These are phyloP conservation scores for Crucibulum laeve DNA, from an alignment of 768 basidiomycete species.

Conservation along the genomic window DNA sequence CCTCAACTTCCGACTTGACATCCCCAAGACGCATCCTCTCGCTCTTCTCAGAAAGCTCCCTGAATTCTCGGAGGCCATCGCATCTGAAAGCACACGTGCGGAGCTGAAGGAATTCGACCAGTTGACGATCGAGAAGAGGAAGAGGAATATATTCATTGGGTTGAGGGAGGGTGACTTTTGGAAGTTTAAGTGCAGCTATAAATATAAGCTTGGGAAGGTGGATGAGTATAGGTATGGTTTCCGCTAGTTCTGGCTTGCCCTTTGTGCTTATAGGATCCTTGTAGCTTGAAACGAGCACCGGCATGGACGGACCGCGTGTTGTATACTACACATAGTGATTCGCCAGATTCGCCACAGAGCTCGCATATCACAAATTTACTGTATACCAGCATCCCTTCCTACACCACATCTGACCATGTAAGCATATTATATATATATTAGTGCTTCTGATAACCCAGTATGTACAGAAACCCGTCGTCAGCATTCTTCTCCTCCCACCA, in stretches of 20 bases:
- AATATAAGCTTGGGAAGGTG: constrained; percentile 76
- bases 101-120: constrained; percentile 72
- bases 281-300: constrained; percentile 67
- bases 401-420: constrained; percentile 90
- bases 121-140: constrained; percentile 55
- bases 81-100: constrained; percentile 49
- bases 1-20: constrained; percentile 83
- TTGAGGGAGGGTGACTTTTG: constrained; percentile 85
- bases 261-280: constrained; percentile 3
- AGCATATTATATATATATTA: constrained; percentile 13
- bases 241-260: neutral
- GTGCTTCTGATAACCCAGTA: constrained; percentile 1
- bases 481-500: constrained; percentile 60
- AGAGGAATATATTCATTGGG: constrained; percentile 64
- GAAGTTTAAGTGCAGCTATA: constrained; percentile 89
- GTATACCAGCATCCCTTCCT: constrained; percentile 79
- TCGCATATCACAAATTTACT: constrained; percentile 61
- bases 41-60: constrained; percentile 21
- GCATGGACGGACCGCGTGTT: constrained; percentile 94
- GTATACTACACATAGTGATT: constrained; percentile 74
- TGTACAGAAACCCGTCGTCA: constrained; percentile 80
- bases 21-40: constrained; percentile 53
- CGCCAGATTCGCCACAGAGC: constrained; percentile 40
- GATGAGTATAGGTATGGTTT: constrained; percentile 73
- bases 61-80: constrained; percentile 38